Base-by-base conservation (phyloP, 2,329 filamentous ascomycete genomes). In the Alternaria metachromatica region DNA sequence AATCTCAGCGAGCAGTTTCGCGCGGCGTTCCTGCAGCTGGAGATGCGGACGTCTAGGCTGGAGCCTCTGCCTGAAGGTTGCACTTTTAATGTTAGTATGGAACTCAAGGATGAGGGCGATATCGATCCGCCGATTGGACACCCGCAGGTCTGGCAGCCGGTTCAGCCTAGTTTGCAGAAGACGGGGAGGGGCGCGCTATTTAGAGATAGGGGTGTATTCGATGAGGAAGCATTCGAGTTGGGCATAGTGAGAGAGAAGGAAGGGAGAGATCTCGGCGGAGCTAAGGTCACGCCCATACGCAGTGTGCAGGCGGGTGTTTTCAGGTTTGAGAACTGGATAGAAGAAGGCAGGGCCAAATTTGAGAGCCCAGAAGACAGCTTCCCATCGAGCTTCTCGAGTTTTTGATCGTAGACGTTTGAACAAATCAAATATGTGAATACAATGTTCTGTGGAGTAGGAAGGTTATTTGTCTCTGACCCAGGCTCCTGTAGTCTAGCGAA, bases 11-110 rank as follows among this genome's bases (percentile, higher is more conserved):
- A 94, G 80, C 89, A 92, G 66, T 84, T 95, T 49, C 86, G 92
- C 25, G 92, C 87, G 3, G 88, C 88, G 0, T 82, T 95, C 69
- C 82, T 86, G 58, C 86, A 87, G 50, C 81, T 95, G 13, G 86
- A 88, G 0, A 86, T 88, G 62, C 85, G 87, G 4, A 87, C 85
- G 9, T 85, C 88, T 64, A 84, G 82, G 59, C 83, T 93, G 65
- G 81, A 78, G 0, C 79, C 84, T 0, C 76, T 94, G 21, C 90
- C 91, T 0, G 80, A 84, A 2, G 86, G 86, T 2, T 93, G 91
- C 77, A 91, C 90, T 0, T 95, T 92, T 77, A 92, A 91, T 0
- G 78, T 95, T n/a, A 90, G 89, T 0, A 86, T 95, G 44, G 92
- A 95, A 78, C 77, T 94, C 67, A 87, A 87, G 43, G 87, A 90